Percentiles rank a stretch among this genome's conserved stretches.
Conservation (phyloP, 805 yeast genomes). For the Starmera quercuum region DNA sequence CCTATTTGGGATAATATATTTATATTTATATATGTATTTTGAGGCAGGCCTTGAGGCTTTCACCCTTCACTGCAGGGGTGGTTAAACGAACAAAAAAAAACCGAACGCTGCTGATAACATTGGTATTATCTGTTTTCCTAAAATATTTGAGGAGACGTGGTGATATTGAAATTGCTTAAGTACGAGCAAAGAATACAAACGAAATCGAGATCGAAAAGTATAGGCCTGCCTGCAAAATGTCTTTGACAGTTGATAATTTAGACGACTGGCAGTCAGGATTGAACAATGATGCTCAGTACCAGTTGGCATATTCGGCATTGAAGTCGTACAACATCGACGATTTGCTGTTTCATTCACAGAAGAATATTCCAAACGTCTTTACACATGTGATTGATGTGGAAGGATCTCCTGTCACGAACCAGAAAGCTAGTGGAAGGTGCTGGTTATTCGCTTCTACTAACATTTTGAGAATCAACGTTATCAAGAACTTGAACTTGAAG, state of each 20-base stretch:
- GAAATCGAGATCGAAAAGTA: too few species aligned
- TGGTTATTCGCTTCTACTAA: slow-evolving; percentile 87
- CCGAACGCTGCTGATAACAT: too few species aligned
- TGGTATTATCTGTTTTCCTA: too few species aligned
- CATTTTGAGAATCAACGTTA: slow-evolving; percentile 55
- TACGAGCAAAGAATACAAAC: too few species aligned
- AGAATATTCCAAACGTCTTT: slow-evolving; percentile 15
- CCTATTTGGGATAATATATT: too few species aligned
- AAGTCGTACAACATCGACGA: slow-evolving; percentile 28
- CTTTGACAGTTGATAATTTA: background rate
- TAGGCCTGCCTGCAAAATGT: too few species aligned
- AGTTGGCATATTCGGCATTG: slow-evolving; percentile 26
- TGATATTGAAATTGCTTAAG: too few species aligned
- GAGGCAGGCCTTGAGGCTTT: too few species aligned
- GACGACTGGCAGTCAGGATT: slow-evolving; percentile 20
- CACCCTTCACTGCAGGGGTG: too few species aligned
- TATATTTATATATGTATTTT: too few species aligned
- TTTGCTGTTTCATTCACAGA: slow-evolving; percentile 13
- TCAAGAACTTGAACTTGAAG: slow-evolving; percentile 54
- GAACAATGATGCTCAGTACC: slow-evolving; percentile 20
- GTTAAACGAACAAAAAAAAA: too few species aligned
- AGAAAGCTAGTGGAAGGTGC: slow-evolving; percentile 73
- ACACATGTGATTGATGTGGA: slow-evolving; percentile 34
- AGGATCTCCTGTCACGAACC: slow-evolving; percentile 59
- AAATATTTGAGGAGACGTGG: too few species aligned